These are phyloP conservation scores for Mucuna pruriens DNA, from an alignment of 306 rosid species.

Conservation along the genomic window DNA sequence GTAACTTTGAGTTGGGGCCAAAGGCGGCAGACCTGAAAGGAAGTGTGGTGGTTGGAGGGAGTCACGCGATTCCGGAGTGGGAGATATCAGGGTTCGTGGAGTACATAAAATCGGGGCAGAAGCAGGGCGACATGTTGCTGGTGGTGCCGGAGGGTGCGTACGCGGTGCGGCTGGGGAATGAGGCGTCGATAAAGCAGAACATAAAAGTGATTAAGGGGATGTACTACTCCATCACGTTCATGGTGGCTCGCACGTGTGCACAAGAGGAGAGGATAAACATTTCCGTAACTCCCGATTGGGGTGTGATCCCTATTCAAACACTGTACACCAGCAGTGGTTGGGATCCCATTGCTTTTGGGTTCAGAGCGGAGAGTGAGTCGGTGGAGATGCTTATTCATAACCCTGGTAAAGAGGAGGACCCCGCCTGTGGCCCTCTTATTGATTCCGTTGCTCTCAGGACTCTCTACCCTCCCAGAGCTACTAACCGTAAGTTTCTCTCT, in stretches of 20 bases:
- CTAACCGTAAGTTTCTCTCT: slow-evolving; percentile 57
- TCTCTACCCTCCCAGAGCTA: slow-evolving; percentile 71
- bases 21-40: slow-evolving; percentile 70
- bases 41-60: slow-evolving; percentile 70
- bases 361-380: slow-evolving; percentile 52
- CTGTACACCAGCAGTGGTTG: slow-evolving; percentile 89
- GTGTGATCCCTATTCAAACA: slow-evolving; percentile 87
- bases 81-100: slow-evolving; percentile 83
- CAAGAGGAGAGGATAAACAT: slow-evolving; percentile 83
- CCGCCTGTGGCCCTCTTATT: slow-evolving; percentile 93
- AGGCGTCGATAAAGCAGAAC: slow-evolving; percentile 77
- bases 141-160: slow-evolving; percentile 94
- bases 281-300: slow-evolving; percentile 81
- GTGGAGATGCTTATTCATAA: slow-evolving; percentile 74
- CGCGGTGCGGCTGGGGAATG: slow-evolving; percentile 93
- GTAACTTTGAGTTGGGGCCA: slow-evolving; percentile 80
- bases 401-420: slow-evolving; percentile 94
- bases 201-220: slow-evolving; percentile 68
- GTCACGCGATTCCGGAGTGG: slow-evolving; percentile 75
- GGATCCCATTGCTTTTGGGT: slow-evolving; percentile 91
- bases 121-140: slow-evolving; percentile 97
- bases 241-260: slow-evolving; percentile 95
- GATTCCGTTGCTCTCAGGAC: slow-evolving; percentile 81
- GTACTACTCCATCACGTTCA: slow-evolving; percentile 80
- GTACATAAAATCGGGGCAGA: slow-evolving; percentile 91